Evolutionary conservation across 106 monocot species (phyloP).

Genomic region (Dendrobium officinale): DNA sequence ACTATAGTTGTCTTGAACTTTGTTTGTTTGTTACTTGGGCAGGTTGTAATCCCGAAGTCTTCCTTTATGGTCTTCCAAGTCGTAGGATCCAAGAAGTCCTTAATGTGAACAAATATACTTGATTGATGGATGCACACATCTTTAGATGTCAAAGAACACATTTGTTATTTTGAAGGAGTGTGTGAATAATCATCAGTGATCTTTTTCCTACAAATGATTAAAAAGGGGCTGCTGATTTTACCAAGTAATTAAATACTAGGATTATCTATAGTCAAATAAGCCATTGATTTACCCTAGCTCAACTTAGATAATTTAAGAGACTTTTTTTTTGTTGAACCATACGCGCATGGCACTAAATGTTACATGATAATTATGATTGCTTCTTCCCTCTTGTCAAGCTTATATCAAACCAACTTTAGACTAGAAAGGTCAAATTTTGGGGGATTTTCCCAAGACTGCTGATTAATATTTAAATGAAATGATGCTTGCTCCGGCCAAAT

Average conservation of each 20-base stretch:
- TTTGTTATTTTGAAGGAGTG: not conserved
- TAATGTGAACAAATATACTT: no score
- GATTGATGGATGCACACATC: no score
- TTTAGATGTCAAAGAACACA: not conserved
- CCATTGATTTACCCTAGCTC: not conserved
- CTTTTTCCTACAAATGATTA: not conserved
- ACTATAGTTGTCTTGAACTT: no score
- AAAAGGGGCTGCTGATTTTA: not conserved
- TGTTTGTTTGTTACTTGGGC: no score
- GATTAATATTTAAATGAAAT: not conserved
- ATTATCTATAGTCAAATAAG: not conserved
- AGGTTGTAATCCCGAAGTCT: no score
- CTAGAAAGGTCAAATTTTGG: not conserved
- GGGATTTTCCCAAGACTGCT: not conserved
- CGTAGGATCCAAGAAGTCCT: no score
- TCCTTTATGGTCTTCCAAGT: no score
- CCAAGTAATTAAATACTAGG: not conserved
- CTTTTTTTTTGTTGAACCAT: not conserved
- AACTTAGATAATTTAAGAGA: conserved; percentile 1
- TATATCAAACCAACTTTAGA: not conserved
- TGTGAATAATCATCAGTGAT: not conserved
- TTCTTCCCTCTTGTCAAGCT: not conserved
- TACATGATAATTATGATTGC: not conserved
- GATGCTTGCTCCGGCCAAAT: not conserved
- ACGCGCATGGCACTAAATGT: not conserved